Base-by-base conservation (phyloP, 208 protist species). In the Trypanosoma cruzi region DNA sequence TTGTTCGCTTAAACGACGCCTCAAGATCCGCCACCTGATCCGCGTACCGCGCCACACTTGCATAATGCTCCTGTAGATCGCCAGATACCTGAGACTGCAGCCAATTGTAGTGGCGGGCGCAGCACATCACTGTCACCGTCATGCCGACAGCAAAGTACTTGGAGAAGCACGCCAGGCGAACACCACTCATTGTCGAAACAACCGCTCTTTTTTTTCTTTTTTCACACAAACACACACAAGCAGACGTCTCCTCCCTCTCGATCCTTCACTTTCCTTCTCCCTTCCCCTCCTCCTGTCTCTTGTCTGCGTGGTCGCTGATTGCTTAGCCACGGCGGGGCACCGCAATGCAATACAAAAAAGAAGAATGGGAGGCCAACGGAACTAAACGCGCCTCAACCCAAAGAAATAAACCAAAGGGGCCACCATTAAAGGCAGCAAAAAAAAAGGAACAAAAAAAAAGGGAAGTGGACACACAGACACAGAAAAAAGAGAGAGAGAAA, bases 61-160 rank as follows among this genome's bases (percentile, higher is more conserved):
- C 42, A 59, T 74, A 86, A 37, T 61, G 60, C 64, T 77, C 60
- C 73, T 86, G 81, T 34, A 88, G 67, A 7, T 68, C 68, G 20
- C 28, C 22, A 0, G 81, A 84, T 37, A 80, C 56, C 1, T 73
- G 70, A 1, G 72, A 61, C 20, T 79, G 53, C 14, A 88, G 42
- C 49, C 77, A 89, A 55, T 68, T 80, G 36, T 65, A 84, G 66
- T 92, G 82, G 31, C 86, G 86, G 0, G 74, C 80, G 53, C 79
- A 92, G 34, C 75, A 44, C 2, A 88, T 49, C 0, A 66, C 62
- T 2, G 75, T 68, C 40, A 71, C 62, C 20, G 85, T 61, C 3
- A 66, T 65, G 37, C 86, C 86, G 18, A 80, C 54, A n/a, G 70
- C 73, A 34, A 92, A 88, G 68, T 88, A 92, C 53, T 71, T 71